Percentiles rank a stretch among this genome's conserved stretches.
Conservation (phyloP, 805 yeast species). For the Torulaspora indica region DNA sequence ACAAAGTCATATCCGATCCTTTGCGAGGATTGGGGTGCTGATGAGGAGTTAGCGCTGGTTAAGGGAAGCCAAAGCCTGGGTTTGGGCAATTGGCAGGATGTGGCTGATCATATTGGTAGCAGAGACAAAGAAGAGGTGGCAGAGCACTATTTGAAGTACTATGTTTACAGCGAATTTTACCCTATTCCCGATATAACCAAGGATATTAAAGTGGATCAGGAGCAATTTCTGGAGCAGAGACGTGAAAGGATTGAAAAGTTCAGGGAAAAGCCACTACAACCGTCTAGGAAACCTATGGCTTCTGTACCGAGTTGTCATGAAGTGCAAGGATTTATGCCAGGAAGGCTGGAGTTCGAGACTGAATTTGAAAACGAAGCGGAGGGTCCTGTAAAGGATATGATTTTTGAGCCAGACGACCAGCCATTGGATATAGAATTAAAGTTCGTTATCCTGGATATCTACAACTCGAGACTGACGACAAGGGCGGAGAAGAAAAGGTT, state of each 20-base stretch:
- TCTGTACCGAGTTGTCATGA: slow-evolving; percentile 96
- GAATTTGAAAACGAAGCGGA: slow-evolving; percentile 98
- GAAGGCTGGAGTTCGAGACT: slow-evolving; percentile 91
- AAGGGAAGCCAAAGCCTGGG: slow-evolving; percentile 93
- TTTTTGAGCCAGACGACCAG: slow-evolving; percentile 89
- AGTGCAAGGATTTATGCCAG: slow-evolving; percentile 98
- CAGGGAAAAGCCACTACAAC: slow-evolving; percentile 70
- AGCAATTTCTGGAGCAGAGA: slow-evolving; percentile 63
- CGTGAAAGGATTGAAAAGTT: slow-evolving; percentile 69
- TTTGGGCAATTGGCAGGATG: slow-evolving; percentile 95
- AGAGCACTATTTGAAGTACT: slow-evolving; percentile 69
- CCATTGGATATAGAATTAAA: slow-evolving; percentile 86
- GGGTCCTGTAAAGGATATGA: slow-evolving; percentile 87
- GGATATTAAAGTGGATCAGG: slow-evolving; percentile 61
- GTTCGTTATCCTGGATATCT: slow-evolving; percentile 79
- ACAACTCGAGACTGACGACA: slow-evolving; percentile 80
- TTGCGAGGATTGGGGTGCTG: slow-evolving; percentile 94
- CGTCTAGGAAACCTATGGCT: slow-evolving; percentile 82
- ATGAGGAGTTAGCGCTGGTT: slow-evolving; percentile 82
- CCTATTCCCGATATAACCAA: slow-evolving; percentile 86
- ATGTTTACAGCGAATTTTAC: slow-evolving; percentile 63
- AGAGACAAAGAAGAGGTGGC: slow-evolving; percentile 89
- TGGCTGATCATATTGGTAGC: slow-evolving; percentile 94
- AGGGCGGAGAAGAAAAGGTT: slow-evolving; percentile 91
- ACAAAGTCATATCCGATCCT: slow-evolving; percentile 94